Base-by-base conservation (phyloP, 345 rosid genomes). In the Eucalyptus pauciflora region DNA sequence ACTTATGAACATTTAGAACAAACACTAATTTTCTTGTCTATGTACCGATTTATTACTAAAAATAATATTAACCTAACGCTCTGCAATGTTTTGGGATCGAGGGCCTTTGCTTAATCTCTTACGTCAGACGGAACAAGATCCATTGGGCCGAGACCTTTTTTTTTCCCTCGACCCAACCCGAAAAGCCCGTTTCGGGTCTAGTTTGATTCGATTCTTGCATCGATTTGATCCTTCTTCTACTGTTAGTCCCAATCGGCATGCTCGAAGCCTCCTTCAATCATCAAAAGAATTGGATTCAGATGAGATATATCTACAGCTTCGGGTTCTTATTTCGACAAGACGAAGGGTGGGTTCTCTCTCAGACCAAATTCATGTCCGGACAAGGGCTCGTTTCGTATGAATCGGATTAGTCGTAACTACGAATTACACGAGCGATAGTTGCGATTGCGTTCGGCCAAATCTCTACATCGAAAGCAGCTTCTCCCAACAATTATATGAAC, bases 371-470 rank as follows among this genome's bases (percentile, higher is more conserved):
- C 48, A 41, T 76, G 9, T 3, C 1, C 1, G 0, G 25, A 69
- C 25, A 37, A 69, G 0, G 1, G 6, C 27, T 10, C 1, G 1
- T 20, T 71, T 41, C 15, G 29, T 25, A 37, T 10, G 15, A 25
- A 37, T 24, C 8, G 15, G 15, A 71, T 76, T 37, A 45, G 6
- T 76, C 1, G 29, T 43, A 25, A 41, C 27, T 37, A 20, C 4
- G 7, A 20, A 37, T 37, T 3, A 10, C 2, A 37, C 5, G 5
- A 76, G 48, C 2, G 8, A 76, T 5, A 22, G 27, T 76, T 76
- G 5, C 7, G 46, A 37, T 20, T 37, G 48, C 27, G 20, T 10
- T 37, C 1, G 27, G 48, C 27, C 14, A 25, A 11, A 76, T 76
- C 48, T 22, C 27, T 37, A 15, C 46, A 10, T 76, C 10, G 29